Percentiles rank a stretch among this genome's conserved stretches.
phyloP scores from a whole-genome alignment of 805 yeast species.

The Candida coquimbonensis region DNA sequence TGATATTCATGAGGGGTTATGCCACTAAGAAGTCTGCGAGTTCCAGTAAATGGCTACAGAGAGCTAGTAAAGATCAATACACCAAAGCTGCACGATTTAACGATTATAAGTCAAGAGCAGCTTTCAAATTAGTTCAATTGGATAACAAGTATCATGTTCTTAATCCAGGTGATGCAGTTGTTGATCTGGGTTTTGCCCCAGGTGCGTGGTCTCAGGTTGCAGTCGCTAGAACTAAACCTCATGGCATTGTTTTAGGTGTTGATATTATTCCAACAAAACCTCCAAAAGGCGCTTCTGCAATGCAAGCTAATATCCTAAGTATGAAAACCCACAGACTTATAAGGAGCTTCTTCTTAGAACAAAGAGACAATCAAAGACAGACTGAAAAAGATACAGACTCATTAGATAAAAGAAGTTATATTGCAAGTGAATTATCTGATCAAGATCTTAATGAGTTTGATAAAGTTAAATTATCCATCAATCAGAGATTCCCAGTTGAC shows the following conservation, averaged over 20 bases:
- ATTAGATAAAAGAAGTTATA: slow-evolving; percentile 23
- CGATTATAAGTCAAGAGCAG: slow-evolving; percentile 78
- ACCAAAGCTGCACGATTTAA: slow-evolving; percentile 58
- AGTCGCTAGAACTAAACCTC: slow-evolving; percentile 38
- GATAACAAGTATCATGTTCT: slow-evolving; percentile 59
- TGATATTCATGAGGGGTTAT: slow-evolving; percentile 8
- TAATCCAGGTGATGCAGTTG: slow-evolving; percentile 47
- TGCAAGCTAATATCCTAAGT: slow-evolving; percentile 85
- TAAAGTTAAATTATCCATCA: slow-evolving; percentile 4
- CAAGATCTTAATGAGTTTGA: slow-evolving; percentile 6
- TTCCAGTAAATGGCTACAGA: slow-evolving; percentile 65
- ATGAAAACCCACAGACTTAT: slow-evolving; percentile 53
- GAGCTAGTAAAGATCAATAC: slow-evolving; percentile 61
- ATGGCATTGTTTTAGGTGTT: slow-evolving; percentile 66
- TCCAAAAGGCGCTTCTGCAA: slow-evolving; percentile 68
- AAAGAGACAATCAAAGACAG: neutral
- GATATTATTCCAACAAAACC: slow-evolving; percentile 77
- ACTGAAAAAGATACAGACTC: slow-evolving; percentile 10
- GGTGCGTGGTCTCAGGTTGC: slow-evolving; percentile 95
- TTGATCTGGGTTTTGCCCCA: slow-evolving; percentile 90
- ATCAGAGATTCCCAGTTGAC: slow-evolving; percentile 41
- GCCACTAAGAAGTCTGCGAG: slow-evolving; percentile 35
- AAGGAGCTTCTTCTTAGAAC: slow-evolving; percentile 36
- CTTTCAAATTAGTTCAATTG: slow-evolving; percentile 76
- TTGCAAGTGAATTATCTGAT: slow-evolving; percentile 22